A percentile compares a stretch with the other conserved stretches of the same genome.
Evolutionary conservation across 495 filamentous ascomycete species (phyloP).

Genomic region (Margaritispora aquatica): DNA sequence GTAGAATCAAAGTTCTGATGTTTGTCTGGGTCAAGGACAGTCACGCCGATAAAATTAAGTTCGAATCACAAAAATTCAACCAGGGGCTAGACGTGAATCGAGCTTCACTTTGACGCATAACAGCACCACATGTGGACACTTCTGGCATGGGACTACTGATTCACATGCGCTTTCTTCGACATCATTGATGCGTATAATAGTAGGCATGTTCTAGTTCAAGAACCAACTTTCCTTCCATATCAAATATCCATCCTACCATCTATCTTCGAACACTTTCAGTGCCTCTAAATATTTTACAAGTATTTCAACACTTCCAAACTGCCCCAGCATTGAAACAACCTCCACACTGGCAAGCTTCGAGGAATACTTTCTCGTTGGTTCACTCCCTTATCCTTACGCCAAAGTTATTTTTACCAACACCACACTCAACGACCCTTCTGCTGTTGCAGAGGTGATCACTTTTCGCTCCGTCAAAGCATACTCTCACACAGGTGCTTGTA

Average conservation of each 20-base stretch:
- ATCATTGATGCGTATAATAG: neutral
- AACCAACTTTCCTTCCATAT: neutral
- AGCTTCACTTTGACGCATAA: neutral
- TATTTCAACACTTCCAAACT: neutral
- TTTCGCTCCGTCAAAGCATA: constrained; percentile 13
- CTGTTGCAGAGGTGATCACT: neutral
- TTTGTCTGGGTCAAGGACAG: too few relatives aligned
- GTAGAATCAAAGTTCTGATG: too few relatives aligned
- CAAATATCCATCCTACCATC: neutral
- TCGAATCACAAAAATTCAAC: neutral
- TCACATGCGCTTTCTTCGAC: too few relatives aligned
- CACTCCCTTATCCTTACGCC: constrained; percentile 2
- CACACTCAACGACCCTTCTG: constrained; percentile 3
- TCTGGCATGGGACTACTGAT: neutral
- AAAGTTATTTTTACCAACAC: constrained; percentile 10
- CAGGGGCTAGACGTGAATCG: neutral
- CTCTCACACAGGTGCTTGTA: neutral
- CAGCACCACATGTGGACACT: neutral
- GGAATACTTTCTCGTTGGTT: neutral
- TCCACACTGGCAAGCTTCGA: constrained; percentile 11
- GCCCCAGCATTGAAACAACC: neutral
- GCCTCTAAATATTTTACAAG: neutral
- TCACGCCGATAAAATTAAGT: too few relatives aligned
- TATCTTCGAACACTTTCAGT: neutral
- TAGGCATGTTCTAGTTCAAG: neutral